Evolutionary conservation across 2,329 filamentous ascomycete genomes (phyloP).

Genomic region (Cryphonectria nitschkei): DNA sequence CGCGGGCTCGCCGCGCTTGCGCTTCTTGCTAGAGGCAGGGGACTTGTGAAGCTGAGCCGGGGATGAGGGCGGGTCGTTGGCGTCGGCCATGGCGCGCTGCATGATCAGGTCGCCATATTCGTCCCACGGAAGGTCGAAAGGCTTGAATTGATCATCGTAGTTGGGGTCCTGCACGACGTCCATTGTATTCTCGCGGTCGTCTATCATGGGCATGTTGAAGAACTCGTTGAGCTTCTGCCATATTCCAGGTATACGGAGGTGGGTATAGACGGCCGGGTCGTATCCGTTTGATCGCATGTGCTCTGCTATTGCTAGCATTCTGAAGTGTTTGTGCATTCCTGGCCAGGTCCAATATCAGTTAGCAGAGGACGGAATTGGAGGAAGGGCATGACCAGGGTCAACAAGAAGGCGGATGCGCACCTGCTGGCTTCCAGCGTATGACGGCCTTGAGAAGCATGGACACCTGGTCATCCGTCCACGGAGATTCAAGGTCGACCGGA

Average conservation of each 20-base stretch:
- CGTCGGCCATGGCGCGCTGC: slow-evolving; percentile 48
- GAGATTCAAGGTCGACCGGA: slow-evolving; percentile 58
- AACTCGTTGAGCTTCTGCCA: slow-evolving; percentile 84
- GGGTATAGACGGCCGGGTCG: slow-evolving; percentile 68
- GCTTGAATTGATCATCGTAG: slow-evolving; percentile 63
- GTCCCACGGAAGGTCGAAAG: slow-evolving; percentile 63
- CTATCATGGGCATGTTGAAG: slow-evolving; percentile 84
- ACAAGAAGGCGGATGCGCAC: slow-evolving; percentile 45
- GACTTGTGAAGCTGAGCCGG: slow-evolving; percentile 49
- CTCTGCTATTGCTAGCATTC: slow-evolving; percentile 84
- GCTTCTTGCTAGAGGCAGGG: slow-evolving; percentile 45
- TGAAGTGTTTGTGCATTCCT: slow-evolving; percentile 94
- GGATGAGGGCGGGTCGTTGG: slow-evolving; percentile 53
- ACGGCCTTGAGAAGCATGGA: slow-evolving; percentile 91
- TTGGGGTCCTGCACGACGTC: slow-evolving; percentile 59
- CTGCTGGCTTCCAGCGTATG: slow-evolving; percentile 95
- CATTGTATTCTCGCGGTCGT: slow-evolving; percentile 75
- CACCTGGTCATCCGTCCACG: slow-evolving; percentile 96
- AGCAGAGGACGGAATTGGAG: slow-evolving; percentile 13
- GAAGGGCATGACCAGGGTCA: background rate
- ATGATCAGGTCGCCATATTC: slow-evolving; percentile 53
- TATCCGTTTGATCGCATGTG: slow-evolving; percentile 80
- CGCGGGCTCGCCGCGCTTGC: slow-evolving; percentile 47
- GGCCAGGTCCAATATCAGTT: slow-evolving; percentile 26
- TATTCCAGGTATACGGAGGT: slow-evolving; percentile 88